phyloP scores from a whole-genome alignment of 2,329 filamentous ascomycete species.

The Purpureocillium takamizusanense region DNA sequence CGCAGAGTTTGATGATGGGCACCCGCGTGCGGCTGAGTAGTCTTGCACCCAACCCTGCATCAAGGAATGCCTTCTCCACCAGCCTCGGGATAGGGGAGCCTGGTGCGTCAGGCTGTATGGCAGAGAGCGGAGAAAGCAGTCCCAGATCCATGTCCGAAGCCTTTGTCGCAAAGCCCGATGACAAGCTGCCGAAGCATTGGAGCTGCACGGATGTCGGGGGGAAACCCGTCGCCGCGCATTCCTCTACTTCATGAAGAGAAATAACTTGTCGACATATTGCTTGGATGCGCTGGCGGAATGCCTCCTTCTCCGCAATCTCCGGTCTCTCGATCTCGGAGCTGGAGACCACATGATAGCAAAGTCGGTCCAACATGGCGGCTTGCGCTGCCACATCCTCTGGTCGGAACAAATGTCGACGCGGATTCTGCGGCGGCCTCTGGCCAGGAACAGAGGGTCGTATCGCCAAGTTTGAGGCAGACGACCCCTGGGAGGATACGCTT shows the following conservation, averaged over 20 bases:
- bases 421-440: conserved; percentile 15
- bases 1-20: conserved; percentile 81
- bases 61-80: conserved; percentile 65
- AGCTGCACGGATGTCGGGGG: conserved; percentile 51
- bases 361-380: conserved; percentile 35
- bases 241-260: conserved; percentile 36
- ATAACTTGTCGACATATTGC: conserved; percentile 53
- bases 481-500: no score
- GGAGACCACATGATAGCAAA: conserved; percentile 36
- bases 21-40: conserved; percentile 72
- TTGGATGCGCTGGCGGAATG: conserved; percentile 58
- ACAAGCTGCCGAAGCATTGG: conserved; percentile 73
- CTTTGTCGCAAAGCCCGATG: conserved; percentile 77
- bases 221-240: conserved; percentile 33
- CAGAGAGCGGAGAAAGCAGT: conserved; percentile 57
- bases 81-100: conserved; percentile 61
- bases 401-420: conserved; percentile 20
- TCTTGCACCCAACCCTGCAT: conserved; percentile 64
- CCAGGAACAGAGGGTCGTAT: not conserved
- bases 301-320: conserved; percentile 63
- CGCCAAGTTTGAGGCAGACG: no score
- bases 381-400: conserved; percentile 41
- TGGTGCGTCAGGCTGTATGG: conserved; percentile 39
- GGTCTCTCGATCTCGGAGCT: conserved; percentile 51
- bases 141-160: conserved; percentile 88